Base-by-base conservation (phyloP, 2,329 filamentous ascomycete genomes). In the Claviceps capensis region DNA sequence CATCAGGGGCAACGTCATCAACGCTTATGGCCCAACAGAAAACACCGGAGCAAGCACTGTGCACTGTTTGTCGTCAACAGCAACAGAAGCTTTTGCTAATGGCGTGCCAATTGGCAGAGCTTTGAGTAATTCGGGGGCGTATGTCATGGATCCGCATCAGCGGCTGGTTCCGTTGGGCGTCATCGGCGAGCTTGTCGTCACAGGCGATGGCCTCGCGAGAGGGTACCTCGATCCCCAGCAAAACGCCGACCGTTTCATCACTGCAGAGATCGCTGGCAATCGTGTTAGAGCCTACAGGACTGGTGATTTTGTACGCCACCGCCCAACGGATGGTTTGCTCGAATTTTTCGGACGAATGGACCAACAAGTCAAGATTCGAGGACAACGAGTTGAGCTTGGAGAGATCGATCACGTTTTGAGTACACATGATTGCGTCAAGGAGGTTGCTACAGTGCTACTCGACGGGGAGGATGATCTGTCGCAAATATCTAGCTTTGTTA, bases 291-390 rank as follows among this genome's bases (percentile, higher is more conserved):
- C 58, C 0, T 65, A 65, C 42, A 52, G 58, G 1, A 66, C 62
- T 0, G 63, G 63, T 1, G 63, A 66, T 26, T 51, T 51, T 26
- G 60, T 55, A 9, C 59, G 63, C 1, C 59, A 53, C 37, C 50
- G 60, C 0, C 56, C 55, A 0, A 23, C n/a, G 0, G 60, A 64
- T 47, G 58, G 59, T 1, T 43, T 55, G 2, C 37, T 65, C 2
- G 62, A 63, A 42, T 64, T 62, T 48, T 53, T 65, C 1, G 60
- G 60, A 1, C 60, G 63, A 13, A 58, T 60, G 2, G 63, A 66
- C 19, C 42, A 48, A 4, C 62, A 65, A 22, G 53, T 63, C 48
- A 66, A 66, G 52, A 55, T 67, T 9, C 58, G 62, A 19, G 63
- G 64, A 9, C 58, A 66, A 8, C 60, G 64, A 2, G 49, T 66